phyloP scores from a whole-genome alignment of 2,329 filamentous ascomycete genomes.

The Apiospora hydei region DNA sequence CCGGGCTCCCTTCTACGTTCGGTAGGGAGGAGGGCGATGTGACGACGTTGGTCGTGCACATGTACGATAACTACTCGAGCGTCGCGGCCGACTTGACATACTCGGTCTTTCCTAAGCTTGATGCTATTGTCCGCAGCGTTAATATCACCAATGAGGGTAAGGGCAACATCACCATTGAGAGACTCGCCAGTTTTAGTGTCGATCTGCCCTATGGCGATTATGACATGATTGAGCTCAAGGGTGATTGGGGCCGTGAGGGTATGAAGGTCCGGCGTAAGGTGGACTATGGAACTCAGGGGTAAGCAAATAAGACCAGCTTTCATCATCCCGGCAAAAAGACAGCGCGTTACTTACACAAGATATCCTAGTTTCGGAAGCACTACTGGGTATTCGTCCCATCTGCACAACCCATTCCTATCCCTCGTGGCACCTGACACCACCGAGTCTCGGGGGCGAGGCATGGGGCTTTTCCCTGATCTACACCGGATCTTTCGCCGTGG shows the following conservation, averaged over 20 bases:
- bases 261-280: conserved; percentile 61
- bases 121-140: conserved; percentile 68
- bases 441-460: conserved; percentile 64
- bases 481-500: conserved; percentile 66
- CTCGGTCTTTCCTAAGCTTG: conserved; percentile 67
- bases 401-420: conserved; percentile 70
- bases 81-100: conserved; percentile 67
- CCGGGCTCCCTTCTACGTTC: conserved; percentile 66
- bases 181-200: conserved; percentile 66
- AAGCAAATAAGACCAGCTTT: conserved; percentile 31
- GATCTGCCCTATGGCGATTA: conserved; percentile 67
- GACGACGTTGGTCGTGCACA: conserved; percentile 62
- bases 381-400: conserved; percentile 68
- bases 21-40: conserved; percentile 58
- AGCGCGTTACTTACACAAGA: conserved; percentile 34
- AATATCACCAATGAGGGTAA: conserved; percentile 66
- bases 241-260: conserved; percentile 69
- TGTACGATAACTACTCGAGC: conserved; percentile 65
- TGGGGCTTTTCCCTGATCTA: conserved; percentile 73
- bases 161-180: conserved; percentile 59
- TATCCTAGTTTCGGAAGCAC: conserved; percentile 63
- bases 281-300: conserved; percentile 64
- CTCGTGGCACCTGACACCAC: conserved; percentile 64
- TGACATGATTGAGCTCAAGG: conserved; percentile 67
- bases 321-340: not conserved